Conservation (phyloP, 2,329 filamentous ascomycete species). For the Colletotrichum simmondsii region DNA sequence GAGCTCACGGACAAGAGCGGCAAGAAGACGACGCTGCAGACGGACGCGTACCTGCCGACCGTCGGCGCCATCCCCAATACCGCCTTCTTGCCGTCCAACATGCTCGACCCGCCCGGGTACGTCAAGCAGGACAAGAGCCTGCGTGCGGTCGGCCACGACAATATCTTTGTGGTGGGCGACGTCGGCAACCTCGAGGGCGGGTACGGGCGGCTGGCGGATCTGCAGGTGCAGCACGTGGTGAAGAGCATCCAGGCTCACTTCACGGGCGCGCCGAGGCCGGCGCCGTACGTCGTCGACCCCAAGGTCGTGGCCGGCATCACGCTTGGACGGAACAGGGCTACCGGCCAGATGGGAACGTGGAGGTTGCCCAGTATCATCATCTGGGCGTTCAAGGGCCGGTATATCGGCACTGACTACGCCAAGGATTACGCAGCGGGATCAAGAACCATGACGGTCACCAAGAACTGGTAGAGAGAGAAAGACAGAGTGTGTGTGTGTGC, state of each 20-base stretch:
- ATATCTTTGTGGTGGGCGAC: constrained; percentile 59
- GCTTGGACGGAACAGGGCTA: constrained; percentile 50
- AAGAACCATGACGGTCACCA: constrained; percentile 21
- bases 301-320: constrained; percentile 50
- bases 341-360: constrained; percentile 47
- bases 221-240: constrained; percentile 47
- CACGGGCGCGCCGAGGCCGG: constrained; percentile 38
- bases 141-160: constrained; percentile 46
- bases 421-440: constrained; percentile 27
- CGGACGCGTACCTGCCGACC: constrained; percentile 59
- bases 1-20: constrained; percentile 47
- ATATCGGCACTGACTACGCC: constrained; percentile 37
- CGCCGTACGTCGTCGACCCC: constrained; percentile 37
- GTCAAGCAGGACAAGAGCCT: constrained; percentile 51
- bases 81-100: constrained; percentile 49
- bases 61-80: constrained; percentile 59
- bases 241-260: constrained; percentile 48
- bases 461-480: constrained; percentile 21
- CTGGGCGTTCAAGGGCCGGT: constrained; percentile 46
- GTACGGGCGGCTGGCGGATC: constrained; percentile 44
- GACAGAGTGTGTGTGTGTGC: background rate
- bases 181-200: constrained; percentile 51
- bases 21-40: constrained; percentile 48
- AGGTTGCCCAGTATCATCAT: constrained; percentile 45
- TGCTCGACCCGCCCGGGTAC: constrained; percentile 48